Evolutionary conservation across 1,139 yeast species (phyloP).

Genomic region (Scheffersomyces cryptocercus): DNA sequence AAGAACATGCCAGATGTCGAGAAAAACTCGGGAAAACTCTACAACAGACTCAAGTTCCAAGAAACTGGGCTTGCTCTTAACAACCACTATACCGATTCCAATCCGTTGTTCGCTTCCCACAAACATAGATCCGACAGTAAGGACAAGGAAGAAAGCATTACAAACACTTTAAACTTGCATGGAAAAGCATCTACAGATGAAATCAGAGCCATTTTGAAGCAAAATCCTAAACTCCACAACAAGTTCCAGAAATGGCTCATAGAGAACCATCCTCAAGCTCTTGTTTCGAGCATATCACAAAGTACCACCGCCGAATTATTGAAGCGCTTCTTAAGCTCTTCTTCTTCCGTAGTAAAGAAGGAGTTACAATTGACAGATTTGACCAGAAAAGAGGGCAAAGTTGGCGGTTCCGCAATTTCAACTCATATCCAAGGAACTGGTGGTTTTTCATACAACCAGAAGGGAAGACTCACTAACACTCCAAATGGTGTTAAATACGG

Average conservation of each 20-base stretch:
- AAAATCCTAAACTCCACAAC: slow-evolving; percentile 35
- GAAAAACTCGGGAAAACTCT: slow-evolving; percentile 40
- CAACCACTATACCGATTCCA: slow-evolving; percentile 26
- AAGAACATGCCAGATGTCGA: slow-evolving; percentile 52
- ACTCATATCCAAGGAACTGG: slow-evolving; percentile 60
- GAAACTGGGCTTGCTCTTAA: slow-evolving; percentile 42
- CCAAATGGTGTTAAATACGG: slow-evolving; percentile 72
- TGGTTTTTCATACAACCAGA: slow-evolving; percentile 69
- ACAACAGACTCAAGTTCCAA: slow-evolving; percentile 44
- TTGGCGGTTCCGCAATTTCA: slow-evolving; percentile 9
- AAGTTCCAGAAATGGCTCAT: slow-evolving; percentile 37
- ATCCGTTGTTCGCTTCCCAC: slow-evolving; percentile 11
- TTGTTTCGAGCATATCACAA: slow-evolving; percentile 20
- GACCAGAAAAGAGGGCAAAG: slow-evolving; percentile 16
- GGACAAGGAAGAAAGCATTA: slow-evolving; percentile 23
- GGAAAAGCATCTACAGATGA: slow-evolving; percentile 26
- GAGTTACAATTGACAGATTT: slow-evolving; percentile 23
- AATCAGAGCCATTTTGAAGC: slow-evolving; percentile 27
- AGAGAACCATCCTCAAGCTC: slow-evolving; percentile 35
- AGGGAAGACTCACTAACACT: slow-evolving; percentile 70
- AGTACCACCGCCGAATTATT: slow-evolving; percentile 22
- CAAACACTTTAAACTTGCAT: slow-evolving; percentile 35
- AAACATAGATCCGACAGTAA: slow-evolving; percentile 13
- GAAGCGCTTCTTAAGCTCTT: slow-evolving; percentile 27
- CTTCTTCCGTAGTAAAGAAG: slow-evolving; percentile 20